These are phyloP conservation scores for Acer saccharum DNA, from an alignment of 345 rosid genomes.

Conservation along the genomic window DNA sequence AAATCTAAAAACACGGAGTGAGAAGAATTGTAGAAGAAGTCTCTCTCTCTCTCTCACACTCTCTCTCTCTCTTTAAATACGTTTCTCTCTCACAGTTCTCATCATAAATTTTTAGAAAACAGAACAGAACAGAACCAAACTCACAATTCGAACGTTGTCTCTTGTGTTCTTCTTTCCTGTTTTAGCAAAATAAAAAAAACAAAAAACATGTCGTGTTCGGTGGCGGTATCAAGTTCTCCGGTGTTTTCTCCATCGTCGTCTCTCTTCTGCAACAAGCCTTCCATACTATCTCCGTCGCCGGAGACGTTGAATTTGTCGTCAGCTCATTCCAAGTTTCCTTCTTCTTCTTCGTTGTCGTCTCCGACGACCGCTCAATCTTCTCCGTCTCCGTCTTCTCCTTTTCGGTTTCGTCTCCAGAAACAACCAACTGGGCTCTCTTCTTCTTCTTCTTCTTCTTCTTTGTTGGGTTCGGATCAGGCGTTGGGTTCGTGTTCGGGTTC, in stretches of 20 bases:
- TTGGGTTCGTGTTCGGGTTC: background rate
- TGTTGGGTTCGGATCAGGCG: slow-evolving; percentile 25
- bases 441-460: slow-evolving; percentile 21
- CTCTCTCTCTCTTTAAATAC: too few relatives aligned
- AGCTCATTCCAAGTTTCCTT: slow-evolving; percentile 49
- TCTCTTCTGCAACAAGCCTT: slow-evolving; percentile 58
- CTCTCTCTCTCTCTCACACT: too few relatives aligned
- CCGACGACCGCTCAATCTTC: slow-evolving; percentile 39
- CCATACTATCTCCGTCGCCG: slow-evolving; percentile 39
- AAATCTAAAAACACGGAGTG: too few relatives aligned
- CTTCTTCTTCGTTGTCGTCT: slow-evolving; percentile 24
- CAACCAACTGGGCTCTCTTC: slow-evolving; percentile 41
- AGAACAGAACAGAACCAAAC: background rate
- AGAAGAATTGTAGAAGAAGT: too few relatives aligned
- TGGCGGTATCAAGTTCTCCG: slow-evolving; percentile 75
- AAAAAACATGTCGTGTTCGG: slow-evolving; percentile 62
- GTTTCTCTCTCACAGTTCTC: too few relatives aligned
- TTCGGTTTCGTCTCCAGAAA: slow-evolving; percentile 67
- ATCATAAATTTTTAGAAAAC: too few relatives aligned
- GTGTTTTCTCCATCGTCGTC: slow-evolving; percentile 81
- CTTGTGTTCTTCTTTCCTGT: background rate
- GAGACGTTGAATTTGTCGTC: slow-evolving; percentile 43
- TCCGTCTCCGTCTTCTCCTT: slow-evolving; percentile 63
- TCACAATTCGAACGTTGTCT: slow-evolving; percentile 11
- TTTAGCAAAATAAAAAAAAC: background rate